Base-by-base conservation (phyloP, 768 basidiomycete genomes). In the Hygrocybe coccinea region DNA sequence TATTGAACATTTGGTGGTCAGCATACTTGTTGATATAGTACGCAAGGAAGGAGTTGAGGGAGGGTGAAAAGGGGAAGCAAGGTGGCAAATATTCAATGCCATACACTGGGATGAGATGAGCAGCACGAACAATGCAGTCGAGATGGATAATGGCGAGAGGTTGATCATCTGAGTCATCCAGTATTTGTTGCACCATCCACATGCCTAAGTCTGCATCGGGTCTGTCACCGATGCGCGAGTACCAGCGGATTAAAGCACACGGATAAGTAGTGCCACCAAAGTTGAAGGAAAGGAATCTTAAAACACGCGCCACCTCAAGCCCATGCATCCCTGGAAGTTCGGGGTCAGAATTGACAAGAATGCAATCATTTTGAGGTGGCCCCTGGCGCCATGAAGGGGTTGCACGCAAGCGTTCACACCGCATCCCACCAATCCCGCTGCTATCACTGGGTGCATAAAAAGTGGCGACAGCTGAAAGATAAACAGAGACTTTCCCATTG, bases 381-480 rank as follows among this genome's bases (percentile, higher is more conserved):
- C 29, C 29, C 19, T 37, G 4, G 7, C 21, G 15, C 54, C 46
- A 49, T 25, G 33, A 44, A 7, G 62, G 61, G 1, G 45, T 59
- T 2, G 56, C 54, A 1, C 62, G 50, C 9, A 69, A 69, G n/a
- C 48, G 47, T 49, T 71, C 69, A 8, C 57, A 56, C n/a, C 59
- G 58, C 69, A 70, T 70, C 0, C 68, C 66, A 6, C 62, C 59
- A 8, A 59, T 45, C 2, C 68, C 65, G 11, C 56, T 60, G 19
- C 61, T 29, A 29, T 71, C 62, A 44, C 67, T 69, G 0, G 67
- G 67, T 1, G 69, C 66, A 48, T 62, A 64, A 58, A 67, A 68
- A 0, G 56, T 55, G 1, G 57, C 62, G 1, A 52, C 46, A 11
- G 61, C 61, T 29, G 61, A 62, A 19, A 50, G 51, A 52, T 56